Base-by-base conservation (phyloP, 176 grass and related monocot species). In the Aechmea fasciata region DNA sequence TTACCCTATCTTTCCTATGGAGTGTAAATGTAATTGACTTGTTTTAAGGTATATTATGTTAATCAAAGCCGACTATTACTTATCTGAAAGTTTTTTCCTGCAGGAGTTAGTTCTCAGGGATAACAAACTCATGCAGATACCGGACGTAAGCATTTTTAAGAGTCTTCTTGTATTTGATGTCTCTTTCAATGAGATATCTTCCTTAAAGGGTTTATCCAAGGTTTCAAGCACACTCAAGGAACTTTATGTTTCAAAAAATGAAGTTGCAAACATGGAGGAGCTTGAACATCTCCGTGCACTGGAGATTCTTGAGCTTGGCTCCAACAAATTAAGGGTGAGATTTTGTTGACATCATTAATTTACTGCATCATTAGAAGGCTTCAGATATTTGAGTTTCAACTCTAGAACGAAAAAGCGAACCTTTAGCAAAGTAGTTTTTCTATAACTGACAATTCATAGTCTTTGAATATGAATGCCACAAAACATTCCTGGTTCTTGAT, bases 221-320 rank as follows among this genome's bases (percentile, higher is more conserved):
- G 89, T 93, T 72, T 90, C 89, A 48, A 73, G 48, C 33, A 90
- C 82, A 71, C 52, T 99, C 28, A 87, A 90, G 72, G 89, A 99
- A 75, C 84, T 99, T 50, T 97, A 99, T 75, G 84, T 99, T 75
- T 99, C 94, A 59, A 99, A 88, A 72, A 99, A 99, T 82, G 94
- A 93, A 85, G 84, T 88, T 49, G 51, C 66, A 52, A 99, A 99
- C 62, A 88, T 99, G 26, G 94, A 99, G 80, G 94, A 85, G 73
- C 79, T 99, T 50, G 89, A 93, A 47, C 94, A 88, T 62, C 90
- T 93, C 48, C 75, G 81, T 81, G 78, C 51, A 11, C 57, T 99
- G 63, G 77, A 87, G 80, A 85, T 99, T 75, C 89, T 99, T 79
- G 94, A 93, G 85, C 94, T 99, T 87, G 94, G 94, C 75, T 92